Evolutionary conservation across 2,329 filamentous ascomycete species (phyloP).

Genomic region (Paecilomyces variotii): DNA sequence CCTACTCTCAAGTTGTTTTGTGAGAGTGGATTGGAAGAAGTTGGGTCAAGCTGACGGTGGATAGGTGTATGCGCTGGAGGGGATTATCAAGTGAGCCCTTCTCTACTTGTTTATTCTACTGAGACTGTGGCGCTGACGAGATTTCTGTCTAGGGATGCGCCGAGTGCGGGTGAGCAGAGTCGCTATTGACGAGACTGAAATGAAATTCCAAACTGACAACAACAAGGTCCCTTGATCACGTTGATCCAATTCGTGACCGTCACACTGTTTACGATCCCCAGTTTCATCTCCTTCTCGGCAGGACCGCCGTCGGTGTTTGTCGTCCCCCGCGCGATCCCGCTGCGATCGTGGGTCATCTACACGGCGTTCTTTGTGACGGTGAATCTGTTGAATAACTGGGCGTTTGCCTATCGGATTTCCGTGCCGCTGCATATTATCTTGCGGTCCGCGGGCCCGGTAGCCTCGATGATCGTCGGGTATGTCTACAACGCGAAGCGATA

Average conservation of each 20-base stretch:
- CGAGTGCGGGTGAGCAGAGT: constrained; percentile 60
- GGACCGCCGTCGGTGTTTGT: constrained; percentile 63
- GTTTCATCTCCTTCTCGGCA: constrained; percentile 58
- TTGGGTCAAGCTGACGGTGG: constrained; percentile 1
- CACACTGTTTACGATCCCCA: constrained; percentile 66
- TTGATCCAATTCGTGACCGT: constrained; percentile 87
- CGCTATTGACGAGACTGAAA: background rate
- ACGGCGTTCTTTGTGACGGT: constrained; percentile 87
- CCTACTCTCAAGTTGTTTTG: too few relatives aligned
- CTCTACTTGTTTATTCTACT: background rate
- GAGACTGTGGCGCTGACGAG: constrained; percentile 12
- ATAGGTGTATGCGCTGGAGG: constrained; percentile 90
- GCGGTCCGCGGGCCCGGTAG: constrained; percentile 88
- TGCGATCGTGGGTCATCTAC: constrained; percentile 78
- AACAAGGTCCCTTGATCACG: constrained; percentile 64
- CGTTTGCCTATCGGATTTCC: constrained; percentile 93
- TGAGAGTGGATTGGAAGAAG: constrained; percentile 11
- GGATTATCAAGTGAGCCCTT: constrained; percentile 90
- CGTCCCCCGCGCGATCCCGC: constrained; percentile 68
- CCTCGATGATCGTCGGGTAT: constrained; percentile 86
- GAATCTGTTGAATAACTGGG: constrained; percentile 95
- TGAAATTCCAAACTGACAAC: background rate
- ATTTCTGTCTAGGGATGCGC: constrained; percentile 57
- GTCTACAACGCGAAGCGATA: constrained; percentile 73
- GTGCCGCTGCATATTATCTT: constrained; percentile 96